These are phyloP conservation scores for Mycena amicta DNA, from an alignment of 768 basidiomycete genomes.

Conservation along the genomic window DNA sequence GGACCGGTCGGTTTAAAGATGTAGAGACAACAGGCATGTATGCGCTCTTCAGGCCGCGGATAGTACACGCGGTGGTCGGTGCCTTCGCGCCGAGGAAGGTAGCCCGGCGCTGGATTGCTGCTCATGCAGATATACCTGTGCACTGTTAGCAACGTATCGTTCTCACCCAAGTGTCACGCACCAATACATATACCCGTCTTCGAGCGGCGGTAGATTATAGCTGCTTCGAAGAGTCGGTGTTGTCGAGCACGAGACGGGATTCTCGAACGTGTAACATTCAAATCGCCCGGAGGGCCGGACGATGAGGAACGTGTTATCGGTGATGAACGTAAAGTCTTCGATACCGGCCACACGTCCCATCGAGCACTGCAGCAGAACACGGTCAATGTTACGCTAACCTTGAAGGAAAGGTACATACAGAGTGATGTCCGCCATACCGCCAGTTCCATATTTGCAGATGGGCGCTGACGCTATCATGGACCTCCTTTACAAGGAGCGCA, in stretches of 20 bases:
- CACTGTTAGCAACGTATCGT: neutral
- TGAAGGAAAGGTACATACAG: too few species aligned
- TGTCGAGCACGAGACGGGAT: slow-evolving; percentile 33
- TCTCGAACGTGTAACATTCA: slow-evolving; percentile 50
- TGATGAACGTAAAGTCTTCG: slow-evolving; percentile 57
- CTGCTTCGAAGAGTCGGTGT: slow-evolving; percentile 37
- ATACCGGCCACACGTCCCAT: slow-evolving; percentile 46
- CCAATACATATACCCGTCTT: slow-evolving; percentile 51
- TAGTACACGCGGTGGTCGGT: slow-evolving; percentile 40
- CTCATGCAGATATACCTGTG: slow-evolving; percentile 50
- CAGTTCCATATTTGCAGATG: slow-evolving; percentile 58
- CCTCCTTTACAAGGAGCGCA: slow-evolving; percentile 53
- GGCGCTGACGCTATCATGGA: slow-evolving; percentile 41
- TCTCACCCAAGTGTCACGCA: neutral
- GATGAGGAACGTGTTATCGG: slow-evolving; percentile 47
- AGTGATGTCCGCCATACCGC: slow-evolving; percentile 40
- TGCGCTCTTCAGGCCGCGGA: slow-evolving; percentile 49
- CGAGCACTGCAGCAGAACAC: slow-evolving; percentile 43
- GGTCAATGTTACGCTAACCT: too few species aligned
- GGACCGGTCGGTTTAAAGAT: slow-evolving; percentile 44
- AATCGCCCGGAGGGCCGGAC: slow-evolving; percentile 49
- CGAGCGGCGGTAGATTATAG: slow-evolving; percentile 47
- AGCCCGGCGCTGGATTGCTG: slow-evolving; percentile 51
- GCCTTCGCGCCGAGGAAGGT: slow-evolving; percentile 29
- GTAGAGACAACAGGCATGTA: slow-evolving; percentile 52